Evolutionary conservation across 306 rosid genomes (phyloP).

Genomic region (Neltuma alba): DNA sequence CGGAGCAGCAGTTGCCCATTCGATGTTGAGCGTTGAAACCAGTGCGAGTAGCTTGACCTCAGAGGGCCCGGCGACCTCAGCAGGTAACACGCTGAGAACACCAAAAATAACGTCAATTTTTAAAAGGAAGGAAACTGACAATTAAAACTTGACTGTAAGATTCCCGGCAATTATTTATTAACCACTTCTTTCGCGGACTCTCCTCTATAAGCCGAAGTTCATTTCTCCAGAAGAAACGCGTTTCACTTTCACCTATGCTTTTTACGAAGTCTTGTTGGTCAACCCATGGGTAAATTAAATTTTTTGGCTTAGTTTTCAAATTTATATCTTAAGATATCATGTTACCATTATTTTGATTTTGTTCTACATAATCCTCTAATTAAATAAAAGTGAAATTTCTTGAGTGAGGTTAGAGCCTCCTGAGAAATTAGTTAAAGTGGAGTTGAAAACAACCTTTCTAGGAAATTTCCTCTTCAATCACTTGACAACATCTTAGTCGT

Average conservation of each 20-base stretch:
- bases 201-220: not conserved
- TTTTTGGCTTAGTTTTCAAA: not conserved
- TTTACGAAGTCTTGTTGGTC: not conserved
- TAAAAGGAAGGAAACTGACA: not conserved
- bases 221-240: not conserved
- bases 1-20: conserved; percentile 98
- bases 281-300: not conserved
- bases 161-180: not conserved
- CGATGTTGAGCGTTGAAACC: conserved; percentile 13
- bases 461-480: not conserved
- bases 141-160: not conserved
- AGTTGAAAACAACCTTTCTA: not conserved
- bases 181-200: not conserved
- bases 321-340: not conserved
- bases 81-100: conserved; percentile 7
- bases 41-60: not conserved
- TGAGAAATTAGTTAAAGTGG: too few relatives aligned
- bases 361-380: not conserved
- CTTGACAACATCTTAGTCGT: not conserved
- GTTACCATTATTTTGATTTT: too few relatives aligned
- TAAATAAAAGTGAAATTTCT: not conserved
- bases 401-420: too few relatives aligned
- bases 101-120: not conserved
- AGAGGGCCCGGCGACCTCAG: conserved; percentile 9
- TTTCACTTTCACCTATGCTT: not conserved